Evolutionary conservation across 768 basidiomycete species (phyloP).

Genomic region (Fomitopsis pulvina): DNA sequence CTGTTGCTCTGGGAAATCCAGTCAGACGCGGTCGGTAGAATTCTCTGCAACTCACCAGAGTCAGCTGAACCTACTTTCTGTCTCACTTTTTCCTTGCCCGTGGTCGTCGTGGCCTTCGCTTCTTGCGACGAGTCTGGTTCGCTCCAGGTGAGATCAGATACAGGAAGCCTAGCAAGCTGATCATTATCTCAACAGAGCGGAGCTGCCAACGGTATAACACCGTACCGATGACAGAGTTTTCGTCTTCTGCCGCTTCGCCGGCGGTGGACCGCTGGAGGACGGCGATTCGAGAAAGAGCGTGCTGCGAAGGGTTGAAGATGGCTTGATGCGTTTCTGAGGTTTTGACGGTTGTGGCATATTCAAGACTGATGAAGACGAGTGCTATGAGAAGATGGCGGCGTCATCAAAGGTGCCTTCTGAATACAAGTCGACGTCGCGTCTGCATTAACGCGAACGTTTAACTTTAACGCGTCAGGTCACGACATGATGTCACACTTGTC

Average conservation of each 20-base stretch:
- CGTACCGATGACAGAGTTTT: conserved; percentile 18
- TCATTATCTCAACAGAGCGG: conserved; percentile 1
- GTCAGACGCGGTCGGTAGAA: background rate
- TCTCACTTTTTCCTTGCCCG: conserved; percentile 22
- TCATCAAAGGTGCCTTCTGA: too few relatives aligned
- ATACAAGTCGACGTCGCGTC: too few relatives aligned
- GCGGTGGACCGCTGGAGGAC: conserved; percentile 8
- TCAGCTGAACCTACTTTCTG: background rate
- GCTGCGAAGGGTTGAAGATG: background rate
- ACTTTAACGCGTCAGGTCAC: too few relatives aligned
- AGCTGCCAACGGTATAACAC: conserved; percentile 1
- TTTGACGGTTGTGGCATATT: background rate
- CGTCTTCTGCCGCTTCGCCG: conserved; percentile 19
- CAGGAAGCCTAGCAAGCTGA: conserved; percentile 16
- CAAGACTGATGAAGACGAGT: too few relatives aligned
- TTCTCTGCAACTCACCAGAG: background rate
- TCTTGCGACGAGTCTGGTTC: conserved; percentile 7
- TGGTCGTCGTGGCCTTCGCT: background rate
- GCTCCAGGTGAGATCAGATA: conserved; percentile 13
- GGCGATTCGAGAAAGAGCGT: conserved; percentile 1
- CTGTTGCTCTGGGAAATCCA: background rate
- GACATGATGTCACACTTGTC: too few relatives aligned
- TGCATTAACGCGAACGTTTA: too few relatives aligned
- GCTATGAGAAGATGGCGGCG: too few relatives aligned
- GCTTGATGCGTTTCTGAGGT: background rate